Conservation (phyloP, 257 asterid species). For the Salvia splendens region DNA sequence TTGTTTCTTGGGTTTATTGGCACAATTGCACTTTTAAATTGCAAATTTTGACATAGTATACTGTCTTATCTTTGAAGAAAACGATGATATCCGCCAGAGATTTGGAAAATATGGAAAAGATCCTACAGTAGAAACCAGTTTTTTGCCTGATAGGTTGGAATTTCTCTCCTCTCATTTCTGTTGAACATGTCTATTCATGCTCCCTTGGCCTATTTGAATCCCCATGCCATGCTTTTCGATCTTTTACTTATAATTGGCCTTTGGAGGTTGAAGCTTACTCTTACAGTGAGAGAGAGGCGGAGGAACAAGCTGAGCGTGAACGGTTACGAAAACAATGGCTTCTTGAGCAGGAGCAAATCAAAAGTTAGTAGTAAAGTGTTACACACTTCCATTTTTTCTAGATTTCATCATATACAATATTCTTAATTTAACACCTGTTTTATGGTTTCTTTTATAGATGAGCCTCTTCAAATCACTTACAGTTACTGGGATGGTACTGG, state of each 20-base stretch:
- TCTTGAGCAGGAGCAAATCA: constrained; percentile 85
- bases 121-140: constrained; percentile 97
- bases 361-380: constrained; percentile 50
- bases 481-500: constrained; percentile 99
- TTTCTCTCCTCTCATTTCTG: constrained; percentile 24
- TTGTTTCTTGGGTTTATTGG: constrained; percentile 4
- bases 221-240: constrained; percentile 27
- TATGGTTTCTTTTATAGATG: constrained; percentile 51
- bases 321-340: constrained; percentile 89
- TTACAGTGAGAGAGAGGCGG: constrained; percentile 99
- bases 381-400: constrained; percentile 17
- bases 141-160: constrained; percentile 93
- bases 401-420: constrained; percentile 20
- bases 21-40: not conserved
- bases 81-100: constrained; percentile 51
- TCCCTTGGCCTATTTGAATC: not conserved
- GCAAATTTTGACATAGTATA: constrained; percentile 15
- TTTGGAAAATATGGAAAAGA: constrained; percentile 91
- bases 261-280: constrained; percentile 82
- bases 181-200: constrained; percentile 22
- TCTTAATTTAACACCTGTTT: constrained; percentile 31
- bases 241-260: constrained; percentile 55
- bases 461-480: constrained; percentile 93
- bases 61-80: constrained; percentile 40
- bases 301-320: constrained; percentile 99